Conservation (phyloP, 805 yeast genomes). For the Komagataella populi region DNA sequence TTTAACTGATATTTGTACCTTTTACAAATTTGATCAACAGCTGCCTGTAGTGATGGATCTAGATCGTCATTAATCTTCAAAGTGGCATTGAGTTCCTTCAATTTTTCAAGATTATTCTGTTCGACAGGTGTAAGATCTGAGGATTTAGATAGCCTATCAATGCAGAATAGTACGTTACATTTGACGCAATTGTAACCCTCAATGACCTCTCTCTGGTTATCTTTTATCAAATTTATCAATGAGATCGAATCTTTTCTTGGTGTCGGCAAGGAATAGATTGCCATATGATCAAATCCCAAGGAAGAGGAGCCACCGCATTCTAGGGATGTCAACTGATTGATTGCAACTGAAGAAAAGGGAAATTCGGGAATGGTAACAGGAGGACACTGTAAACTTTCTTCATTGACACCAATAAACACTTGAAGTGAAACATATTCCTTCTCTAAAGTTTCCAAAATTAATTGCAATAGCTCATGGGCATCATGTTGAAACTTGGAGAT, state of each 20-base stretch:
- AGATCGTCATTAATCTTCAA: conserved; percentile 55
- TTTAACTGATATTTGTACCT: conserved; percentile 20
- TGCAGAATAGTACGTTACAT: conserved; percentile 45
- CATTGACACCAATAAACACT: conserved; percentile 11
- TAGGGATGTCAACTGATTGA: conserved; percentile 58
- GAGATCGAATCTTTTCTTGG: conserved; percentile 34
- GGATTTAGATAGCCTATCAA: conserved; percentile 9
- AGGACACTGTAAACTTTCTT: background rate
- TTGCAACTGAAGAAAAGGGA: conserved; percentile 59
- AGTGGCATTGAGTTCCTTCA: conserved; percentile 21
- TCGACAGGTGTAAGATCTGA: conserved; percentile 5
- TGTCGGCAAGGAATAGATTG: conserved; percentile 61
- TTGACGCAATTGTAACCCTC: conserved; percentile 70
- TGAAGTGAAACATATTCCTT: conserved; percentile 39
- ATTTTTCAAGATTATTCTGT: conserved; percentile 18
- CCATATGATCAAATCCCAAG: conserved; percentile 43
- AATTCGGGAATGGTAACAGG: conserved; percentile 34
- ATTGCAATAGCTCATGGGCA: conserved; percentile 84
- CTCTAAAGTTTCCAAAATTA: conserved; percentile 66
- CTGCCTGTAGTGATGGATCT: conserved; percentile 27
- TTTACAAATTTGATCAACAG: conserved; percentile 27
- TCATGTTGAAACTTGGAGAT: conserved; percentile 82
- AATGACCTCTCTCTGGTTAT: conserved; percentile 50
- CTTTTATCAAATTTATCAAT: conserved; percentile 39
- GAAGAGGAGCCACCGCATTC: conserved; percentile 51